Base-by-base conservation (phyloP, 2,329 filamentous ascomycete species). In the Aspergillus piperis region DNA sequence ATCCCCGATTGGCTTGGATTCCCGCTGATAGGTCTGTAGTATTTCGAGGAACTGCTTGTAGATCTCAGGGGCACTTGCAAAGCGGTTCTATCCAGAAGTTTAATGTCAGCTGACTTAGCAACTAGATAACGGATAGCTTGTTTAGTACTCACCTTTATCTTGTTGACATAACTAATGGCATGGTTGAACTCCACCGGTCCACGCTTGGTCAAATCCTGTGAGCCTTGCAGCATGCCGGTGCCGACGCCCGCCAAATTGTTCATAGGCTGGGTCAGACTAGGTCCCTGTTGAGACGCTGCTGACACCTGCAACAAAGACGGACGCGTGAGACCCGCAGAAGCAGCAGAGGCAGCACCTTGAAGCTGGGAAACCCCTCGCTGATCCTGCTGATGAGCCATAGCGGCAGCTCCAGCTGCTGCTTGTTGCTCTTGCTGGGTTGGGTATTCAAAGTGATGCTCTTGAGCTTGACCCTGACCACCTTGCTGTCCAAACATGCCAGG, bases 21-120 rank as follows among this genome's bases (percentile, higher is more conserved):
- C 95, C 59, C 95, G 87, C 77, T 99, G 95, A 71, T 99, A 99
- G 2, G 95, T 99, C 77, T 99, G 95, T 49, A 99, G 81, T 52
- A 99, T 99, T 75, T 99, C 95, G 30, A 99, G 84, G 73, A 99
- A 99, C 73, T 99, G 94, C 77, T 99, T 99, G 81, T 99, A 99
- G 64, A 99, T 98, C 75, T 99, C 95, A 6, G 95, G 95, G 66
- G 96, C 93, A 71, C 93, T 89, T 69, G 96, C 90, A 78, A 98
- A 99, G 48, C 95, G 94, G 74, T 98, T 99, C 92, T 96, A 60
- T 25, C 17, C 36, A 57, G 5, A 15, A 27, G 36, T 15, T 49
- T 25, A 6, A 44, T 3, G 48, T 58, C 13, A 54, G 19, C 42
- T 49, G 19, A 23, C 10, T 25, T 27, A 23, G 54, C 48, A 60